phyloP scores from a whole-genome alignment of 2,329 filamentous ascomycete species.

The Cytospora leucostoma region DNA sequence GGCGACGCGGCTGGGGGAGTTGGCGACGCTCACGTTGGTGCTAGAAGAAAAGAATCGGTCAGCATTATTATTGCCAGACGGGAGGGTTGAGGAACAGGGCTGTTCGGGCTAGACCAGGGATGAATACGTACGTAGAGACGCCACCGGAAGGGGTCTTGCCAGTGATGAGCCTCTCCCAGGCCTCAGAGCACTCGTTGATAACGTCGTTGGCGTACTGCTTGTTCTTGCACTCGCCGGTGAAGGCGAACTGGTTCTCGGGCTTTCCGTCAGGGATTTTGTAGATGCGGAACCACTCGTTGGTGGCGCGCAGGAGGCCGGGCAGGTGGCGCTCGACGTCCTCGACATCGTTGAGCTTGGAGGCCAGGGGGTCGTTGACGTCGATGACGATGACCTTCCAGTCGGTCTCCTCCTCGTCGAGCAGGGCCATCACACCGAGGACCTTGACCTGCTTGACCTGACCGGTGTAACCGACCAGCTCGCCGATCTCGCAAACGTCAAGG shows the following conservation, averaged over 20 bases:
- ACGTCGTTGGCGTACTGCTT: conserved; percentile 98
- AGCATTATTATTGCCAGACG: neutral
- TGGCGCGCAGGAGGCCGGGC: conserved; percentile 92
- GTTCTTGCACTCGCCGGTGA: conserved; percentile 99
- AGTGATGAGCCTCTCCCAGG: conserved; percentile 93
- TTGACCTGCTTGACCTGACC: conserved; percentile 99
- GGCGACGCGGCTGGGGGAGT: conserved; percentile 73
- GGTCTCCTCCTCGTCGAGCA: conserved; percentile 99
- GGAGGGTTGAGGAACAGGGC: neutral
- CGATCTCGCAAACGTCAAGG: conserved; percentile 98
- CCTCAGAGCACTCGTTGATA: conserved; percentile 92
- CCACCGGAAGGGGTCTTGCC: conserved; percentile 80
- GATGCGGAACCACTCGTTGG: conserved; percentile 99
- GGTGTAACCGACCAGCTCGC: conserved; percentile 92
- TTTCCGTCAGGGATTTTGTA: conserved; percentile 99
- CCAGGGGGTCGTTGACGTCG: conserved; percentile 95
- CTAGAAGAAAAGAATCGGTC: conserved; percentile 44
- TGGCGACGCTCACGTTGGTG: conserved; percentile 74
- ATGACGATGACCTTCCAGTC: conserved; percentile 99
- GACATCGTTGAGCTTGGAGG: conserved; percentile 94
- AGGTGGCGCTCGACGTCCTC: conserved; percentile 99
- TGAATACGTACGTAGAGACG: conserved; percentile 72
- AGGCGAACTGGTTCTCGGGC: conserved; percentile 99
- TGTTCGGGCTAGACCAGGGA: conserved; percentile 23
- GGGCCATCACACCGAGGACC: conserved; percentile 98